Base-by-base conservation (phyloP, 2,329 filamentous ascomycete species). In the Helotiales sp. region DNA sequence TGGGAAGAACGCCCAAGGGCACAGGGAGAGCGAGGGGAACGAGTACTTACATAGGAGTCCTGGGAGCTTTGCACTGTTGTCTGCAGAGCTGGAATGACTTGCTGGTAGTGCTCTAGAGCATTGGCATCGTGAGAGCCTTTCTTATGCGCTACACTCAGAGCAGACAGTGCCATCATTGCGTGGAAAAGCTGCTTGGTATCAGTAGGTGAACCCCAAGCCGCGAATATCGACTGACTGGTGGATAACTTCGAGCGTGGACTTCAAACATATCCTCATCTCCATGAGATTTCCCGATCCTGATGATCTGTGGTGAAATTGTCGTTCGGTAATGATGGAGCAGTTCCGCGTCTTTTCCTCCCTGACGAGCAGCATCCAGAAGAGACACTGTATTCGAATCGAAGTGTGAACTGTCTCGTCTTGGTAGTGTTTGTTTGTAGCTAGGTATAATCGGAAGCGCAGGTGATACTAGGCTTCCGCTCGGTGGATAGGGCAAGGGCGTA, bases 151-250 rank as follows among this genome's bases (percentile, higher is more conserved):
- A 86, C 78, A 71, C 83, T 85, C 50, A 87, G 79, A 20, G 84
- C 84, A 26, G 84, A 84, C n/a, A 88, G 76, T 4, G 85, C 85
- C 79, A 86, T 85, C 69, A 88, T 86, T 7, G 86, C 85, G 73
- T 87, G 83, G 58, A 84, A 82, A 63, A 87, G 80, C 64, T 61
- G 45, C 11, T 30, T 34, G 22, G 20, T 28, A 26, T 57, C 34
- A 57, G 57, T 28, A 49, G 5, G 17, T 15, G 22, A n/a, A 24
- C 22, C 20, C 24, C 13, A 10, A 34, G 24, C 22, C 20, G 20
- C 13, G 6, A 34, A 26, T n/a, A 54, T 2, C 3, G n/a, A 58
- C 61, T 28, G 17, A 66, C 64, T 34, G 85, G 84, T 72, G 80
- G 81, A 71, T 86, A 87, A 24, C 73, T 79, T 37, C 75, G 76